Evolutionary conservation across 495 filamentous ascomycete species (phyloP).

Genomic region (Hypoxylon fuscum): DNA sequence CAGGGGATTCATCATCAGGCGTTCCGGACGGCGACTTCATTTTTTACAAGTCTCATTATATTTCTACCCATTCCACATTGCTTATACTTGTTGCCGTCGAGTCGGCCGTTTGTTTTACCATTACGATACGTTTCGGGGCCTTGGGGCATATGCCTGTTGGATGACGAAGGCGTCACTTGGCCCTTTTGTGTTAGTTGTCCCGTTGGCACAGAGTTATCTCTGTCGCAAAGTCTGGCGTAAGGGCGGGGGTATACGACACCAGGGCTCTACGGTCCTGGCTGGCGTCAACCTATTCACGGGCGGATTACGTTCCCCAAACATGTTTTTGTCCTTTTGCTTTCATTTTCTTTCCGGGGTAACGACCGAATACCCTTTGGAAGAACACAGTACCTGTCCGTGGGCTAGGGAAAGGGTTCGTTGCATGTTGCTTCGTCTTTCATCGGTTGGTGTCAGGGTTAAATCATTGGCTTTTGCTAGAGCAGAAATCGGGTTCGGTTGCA

Average conservation of each 20-base stretch:
- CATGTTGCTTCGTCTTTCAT: constrained; percentile 5
- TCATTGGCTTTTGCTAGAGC: constrained; percentile 19
- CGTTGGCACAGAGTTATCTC: constrained; percentile 27
- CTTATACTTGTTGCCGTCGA: constrained; percentile 17
- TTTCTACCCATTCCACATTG: constrained; percentile 32
- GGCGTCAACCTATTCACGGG: constrained; percentile 20
- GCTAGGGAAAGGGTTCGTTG: constrained; percentile 26
- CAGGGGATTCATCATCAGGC: constrained; percentile 39
- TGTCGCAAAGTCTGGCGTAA: constrained; percentile 28
- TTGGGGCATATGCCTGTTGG: constrained; percentile 13
- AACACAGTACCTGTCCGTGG: constrained; percentile 23
- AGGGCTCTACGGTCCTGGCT: constrained; percentile 14
- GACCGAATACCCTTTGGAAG: constrained; percentile 26
- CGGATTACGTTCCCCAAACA: constrained; percentile 24
- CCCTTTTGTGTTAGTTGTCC: constrained; percentile 34
- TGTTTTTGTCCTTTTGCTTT: constrained; percentile 18
- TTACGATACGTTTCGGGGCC: constrained; percentile 17
- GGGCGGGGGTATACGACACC: constrained; percentile 30
- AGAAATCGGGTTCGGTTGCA: constrained; percentile 29
- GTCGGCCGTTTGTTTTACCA: constrained; percentile 16
- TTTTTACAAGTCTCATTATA: constrained; percentile 23
- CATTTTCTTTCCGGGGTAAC: constrained; percentile 3
- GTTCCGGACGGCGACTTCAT: constrained; percentile 29
- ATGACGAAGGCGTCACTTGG: constrained; percentile 23
- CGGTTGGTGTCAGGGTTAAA: constrained; percentile 30